phyloP scores from a whole-genome alignment of 2,329 filamentous ascomycete genomes.

The Botrytis medusae region DNA sequence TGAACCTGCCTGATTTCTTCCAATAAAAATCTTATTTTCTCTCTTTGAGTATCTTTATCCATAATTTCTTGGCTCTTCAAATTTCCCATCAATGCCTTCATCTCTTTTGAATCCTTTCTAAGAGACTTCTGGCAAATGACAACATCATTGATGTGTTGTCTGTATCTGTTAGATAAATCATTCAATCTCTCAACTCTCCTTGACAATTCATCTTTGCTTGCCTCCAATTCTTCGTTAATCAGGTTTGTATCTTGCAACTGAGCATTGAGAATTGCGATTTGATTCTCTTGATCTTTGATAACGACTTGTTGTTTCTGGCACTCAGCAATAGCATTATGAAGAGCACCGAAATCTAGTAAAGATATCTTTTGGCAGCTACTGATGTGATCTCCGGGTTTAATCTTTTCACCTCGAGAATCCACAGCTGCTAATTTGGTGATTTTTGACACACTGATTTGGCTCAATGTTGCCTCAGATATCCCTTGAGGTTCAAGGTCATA shows the following conservation, averaged over 20 bases:
- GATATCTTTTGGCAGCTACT: neutral
- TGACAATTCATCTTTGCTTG: constrained; percentile 28
- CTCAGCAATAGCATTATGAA: neutral
- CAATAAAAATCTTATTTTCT: neutral
- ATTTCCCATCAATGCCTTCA: neutral
- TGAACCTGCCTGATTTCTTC: constrained; percentile 14
- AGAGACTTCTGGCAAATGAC: constrained; percentile 31
- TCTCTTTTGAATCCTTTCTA: constrained; percentile 16
- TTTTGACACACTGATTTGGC: neutral
- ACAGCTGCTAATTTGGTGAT: neutral
- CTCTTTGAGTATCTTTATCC: neutral
- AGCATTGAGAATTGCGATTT: constrained; percentile 20
- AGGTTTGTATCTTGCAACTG: constrained; percentile 16
- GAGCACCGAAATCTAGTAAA: neutral
- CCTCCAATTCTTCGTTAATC: constrained; percentile 22
- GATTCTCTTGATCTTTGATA: constrained; percentile 18
- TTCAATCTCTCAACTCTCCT: constrained; percentile 33
- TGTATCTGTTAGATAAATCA: constrained; percentile 35
- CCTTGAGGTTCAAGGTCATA: constrained; percentile 10
- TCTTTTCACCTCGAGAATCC: neutral
- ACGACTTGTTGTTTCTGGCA: neutral
- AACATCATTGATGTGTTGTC: constrained; percentile 40
- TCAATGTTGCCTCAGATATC: neutral
- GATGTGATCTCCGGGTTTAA: constrained; percentile 1
- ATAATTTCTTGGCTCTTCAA: neutral